Evolutionary conservation across 106 monocot genomes (phyloP), one percentile per base, ranked within the genome.

Genomic region (Dioscorea alata): DNA sequence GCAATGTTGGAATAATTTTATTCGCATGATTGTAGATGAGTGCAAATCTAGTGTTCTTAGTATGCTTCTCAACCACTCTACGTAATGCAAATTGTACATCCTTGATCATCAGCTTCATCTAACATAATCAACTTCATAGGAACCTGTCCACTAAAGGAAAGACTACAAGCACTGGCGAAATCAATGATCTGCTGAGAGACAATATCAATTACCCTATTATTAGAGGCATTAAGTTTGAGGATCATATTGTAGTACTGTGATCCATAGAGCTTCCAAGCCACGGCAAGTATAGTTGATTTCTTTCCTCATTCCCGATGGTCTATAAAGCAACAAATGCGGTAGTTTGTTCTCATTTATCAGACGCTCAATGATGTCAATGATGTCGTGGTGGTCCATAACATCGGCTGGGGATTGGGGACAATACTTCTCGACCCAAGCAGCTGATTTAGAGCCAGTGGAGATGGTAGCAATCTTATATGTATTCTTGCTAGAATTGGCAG

Each of bases 361-460:
- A 34, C 87, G 69, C 75, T 99, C 97, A 67, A 99, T 99, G 33
- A 92, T 99, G 50, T 99, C 92, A 70, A 99, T 75, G 64, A 99
- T 99, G 77, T 99, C 97, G 34, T 92, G 89, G 80, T 99, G 97
- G 62, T 92, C 92, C 65, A 92, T 92, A 68, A 99, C 97, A 78
- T 92, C 97, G 71, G 87, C 87, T 64, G 92, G 92, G 65, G 97
- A 85, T 52, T 93, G 84, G 23, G 97, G 97, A 6, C 97, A 84
- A 81, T 90, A 99, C 81, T 99, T 99, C 81, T 99, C 97, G 17
- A 99, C 97, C 97, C 92, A 99, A n/a, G 97, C 92, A 18, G 79
- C 86, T 22, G 92, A 83, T 33, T 80, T 86, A 48, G 67, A 71
- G 24, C 51, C 81, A 59, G 84, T 20, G 13, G 61, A 50, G 49